phyloP scores from a whole-genome alignment of 192 early-diverging fungal genomes.

The Entomortierella lignicola region DNA sequence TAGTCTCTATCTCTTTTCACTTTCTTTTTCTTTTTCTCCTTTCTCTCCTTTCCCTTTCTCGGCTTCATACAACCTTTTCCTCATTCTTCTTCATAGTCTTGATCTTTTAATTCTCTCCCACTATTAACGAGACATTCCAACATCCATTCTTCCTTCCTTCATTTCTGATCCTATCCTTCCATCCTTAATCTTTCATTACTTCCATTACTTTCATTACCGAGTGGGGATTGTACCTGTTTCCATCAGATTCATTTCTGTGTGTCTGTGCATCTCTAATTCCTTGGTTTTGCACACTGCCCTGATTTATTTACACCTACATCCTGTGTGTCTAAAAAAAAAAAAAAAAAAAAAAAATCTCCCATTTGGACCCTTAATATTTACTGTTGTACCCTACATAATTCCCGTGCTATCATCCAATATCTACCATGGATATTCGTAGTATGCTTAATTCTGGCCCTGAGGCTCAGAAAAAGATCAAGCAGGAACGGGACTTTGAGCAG shows the following conservation, averaged over 20 bases:
- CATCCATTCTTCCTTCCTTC: background rate
- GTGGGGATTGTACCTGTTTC: too few species aligned
- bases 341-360: too few species aligned
- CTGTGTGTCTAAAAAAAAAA: too few species aligned
- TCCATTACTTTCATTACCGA: too few species aligned
- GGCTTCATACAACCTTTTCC: background rate
- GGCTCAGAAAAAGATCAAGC: conserved; percentile 22
- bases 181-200: background rate
- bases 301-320: background rate
- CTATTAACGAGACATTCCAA: too few species aligned
- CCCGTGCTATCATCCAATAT: background rate
- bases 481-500: conserved; percentile 8
- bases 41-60: background rate
- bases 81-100: background rate
- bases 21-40: conserved; percentile 6
- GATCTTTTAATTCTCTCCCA: background rate
- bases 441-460: conserved; percentile 54
- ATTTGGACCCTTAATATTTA: conserved; percentile 12
- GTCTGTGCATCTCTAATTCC: too few species aligned
- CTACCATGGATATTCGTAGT: conserved; percentile 46
- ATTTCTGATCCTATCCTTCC: background rate
- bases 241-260: too few species aligned
- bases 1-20: background rate
- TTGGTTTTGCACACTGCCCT: too few species aligned
- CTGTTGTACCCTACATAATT: background rate